Base-by-base conservation (phyloP, 306 rosid genomes). In the Vicia faba region DNA sequence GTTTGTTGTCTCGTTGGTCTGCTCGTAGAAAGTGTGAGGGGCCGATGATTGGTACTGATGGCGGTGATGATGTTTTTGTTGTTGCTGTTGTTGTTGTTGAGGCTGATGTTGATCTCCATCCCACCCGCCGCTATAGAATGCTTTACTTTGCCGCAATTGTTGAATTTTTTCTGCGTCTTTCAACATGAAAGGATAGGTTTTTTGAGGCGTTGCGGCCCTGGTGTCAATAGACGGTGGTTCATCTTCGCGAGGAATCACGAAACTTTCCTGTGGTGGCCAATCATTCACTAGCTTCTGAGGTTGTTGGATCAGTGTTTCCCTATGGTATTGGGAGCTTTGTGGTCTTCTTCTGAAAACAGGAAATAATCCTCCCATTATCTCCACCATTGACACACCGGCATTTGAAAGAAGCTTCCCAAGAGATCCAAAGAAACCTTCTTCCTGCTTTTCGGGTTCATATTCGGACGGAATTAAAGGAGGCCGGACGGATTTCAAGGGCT, bases 241-340 rank as follows among this genome's bases (percentile, higher is more conserved):
- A 7, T 91, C 97, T 70, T 80, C 96, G 8, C 85, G 87, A 1
- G 96, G 95, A 64, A 91, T 91, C 70, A 83, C 87, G 12, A 82
- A 88, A 72, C 97, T 91, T 63, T 91, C 97, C 71, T 91, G 97
- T 68, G 77, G 85, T 3, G 93, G 97, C 96, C 96, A 91, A 53
- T 82, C 28, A 73, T 77, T 80, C 49, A 78, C 64, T 51, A 77
- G 85, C 70, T 82, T 85, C 43, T 74, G 86, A 15, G 76, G 79
- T 65, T 74, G 85, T 59, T 51, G 83, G 63, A 71, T 19, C 59
- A 72, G 74, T 3, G 74, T 80, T 25, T 70, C 88, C 43, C 78
- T 75, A 68, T 70, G 88, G 68, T 69, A 70, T 51, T 76, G 80
- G 60, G 80, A 72, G 80, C 26, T 72, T 38, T 43, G 36, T 3